Evolutionary conservation across 2,329 filamentous ascomycete species (phyloP), one percentile per base, ranked within the genome.

Genomic region (Teratosphaeriaceae sp.): DNA sequence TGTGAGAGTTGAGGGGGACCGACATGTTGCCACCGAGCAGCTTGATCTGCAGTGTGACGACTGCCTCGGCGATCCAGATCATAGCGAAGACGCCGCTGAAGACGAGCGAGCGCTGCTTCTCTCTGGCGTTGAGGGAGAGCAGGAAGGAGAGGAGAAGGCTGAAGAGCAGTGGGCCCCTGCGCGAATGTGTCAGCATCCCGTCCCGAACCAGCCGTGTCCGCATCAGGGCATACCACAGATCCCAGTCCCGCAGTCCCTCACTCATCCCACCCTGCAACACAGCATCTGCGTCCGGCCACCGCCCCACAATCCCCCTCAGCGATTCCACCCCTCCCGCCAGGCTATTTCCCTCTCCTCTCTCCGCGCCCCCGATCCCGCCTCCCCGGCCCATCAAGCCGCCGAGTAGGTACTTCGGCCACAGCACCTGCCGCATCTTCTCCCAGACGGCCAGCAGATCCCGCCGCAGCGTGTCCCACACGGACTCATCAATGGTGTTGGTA

Each of bases 41-140:
- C 71, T 94, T 95, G 65, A 98, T 97, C 75, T 98, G 92, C 61
- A 94, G 69, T n/a, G 92, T 98, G 46, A 98, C 92, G 3, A 95
- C 84, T 1, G 89, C 89, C 71, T 97, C 89, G 21, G 89, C 92
- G 45, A 98, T 81, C 92, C 92, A 98, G 42, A 98, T 84, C 68
- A 94, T 85, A 37, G 88, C 88, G 68, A 98, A 98, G 35, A 98
- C 88, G 3, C 92, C 92, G 26, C 88, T 94, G 65, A 98, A 98
- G 21, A 97, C 89, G 30, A 85, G 69, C 48, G 89, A 87, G 60
- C 84, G 85, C 71, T 98, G 92, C 37, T 88, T 79, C 1, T 77
- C 74, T 54, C 82, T 76, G 12, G 88, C 88, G 49, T 84, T 80
- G 61, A 94, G 79, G 54, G 89, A 94, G 45, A 98, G 73, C 56